These are phyloP conservation scores for Corymbia citriodora DNA, from an alignment of 441 rosid species.

Conservation along the genomic window DNA sequence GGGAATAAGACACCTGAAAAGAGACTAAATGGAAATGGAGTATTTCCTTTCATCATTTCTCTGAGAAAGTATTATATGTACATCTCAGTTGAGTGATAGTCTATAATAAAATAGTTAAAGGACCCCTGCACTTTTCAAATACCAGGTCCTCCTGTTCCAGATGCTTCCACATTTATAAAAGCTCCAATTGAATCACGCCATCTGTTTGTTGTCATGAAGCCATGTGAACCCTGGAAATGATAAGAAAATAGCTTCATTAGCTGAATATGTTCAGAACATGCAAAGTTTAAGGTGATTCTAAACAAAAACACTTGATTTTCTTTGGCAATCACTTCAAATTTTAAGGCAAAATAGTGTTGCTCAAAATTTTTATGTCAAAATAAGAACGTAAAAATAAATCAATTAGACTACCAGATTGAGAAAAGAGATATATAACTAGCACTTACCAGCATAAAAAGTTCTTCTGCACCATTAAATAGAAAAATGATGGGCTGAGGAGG, in stretches of 20 bases:
- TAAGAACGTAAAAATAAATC: not conserved
- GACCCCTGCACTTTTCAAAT: not conserved
- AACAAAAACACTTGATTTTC: not conserved
- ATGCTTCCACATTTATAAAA: conserved; percentile 91
- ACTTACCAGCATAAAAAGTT: conserved; percentile 87
- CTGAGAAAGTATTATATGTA: not conserved
- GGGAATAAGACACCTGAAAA: not conserved
- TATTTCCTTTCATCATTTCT: not conserved
- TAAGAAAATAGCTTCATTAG: not conserved
- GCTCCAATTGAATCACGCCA: conserved; percentile 93
- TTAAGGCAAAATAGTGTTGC: not conserved
- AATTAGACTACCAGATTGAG: not conserved
- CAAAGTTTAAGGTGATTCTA: not conserved
- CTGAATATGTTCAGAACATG: not conserved
- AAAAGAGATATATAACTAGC: not conserved
- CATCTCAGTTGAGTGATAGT: not conserved
- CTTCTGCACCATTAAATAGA: conserved; percentile 97
- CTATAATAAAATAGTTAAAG: not conserved
- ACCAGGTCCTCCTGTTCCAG: conserved; percentile 96
- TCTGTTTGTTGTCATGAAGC: conserved; percentile 82
- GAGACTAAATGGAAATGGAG: not conserved
- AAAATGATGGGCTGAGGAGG: conserved; percentile 89
- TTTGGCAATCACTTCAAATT: not conserved
- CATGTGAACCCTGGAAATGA: conserved; percentile 77
- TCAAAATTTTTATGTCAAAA: not conserved